These are phyloP conservation scores for Saprolegnia parasitica DNA, from an alignment of 352 stramenopile species.

Conservation along the genomic window DNA sequence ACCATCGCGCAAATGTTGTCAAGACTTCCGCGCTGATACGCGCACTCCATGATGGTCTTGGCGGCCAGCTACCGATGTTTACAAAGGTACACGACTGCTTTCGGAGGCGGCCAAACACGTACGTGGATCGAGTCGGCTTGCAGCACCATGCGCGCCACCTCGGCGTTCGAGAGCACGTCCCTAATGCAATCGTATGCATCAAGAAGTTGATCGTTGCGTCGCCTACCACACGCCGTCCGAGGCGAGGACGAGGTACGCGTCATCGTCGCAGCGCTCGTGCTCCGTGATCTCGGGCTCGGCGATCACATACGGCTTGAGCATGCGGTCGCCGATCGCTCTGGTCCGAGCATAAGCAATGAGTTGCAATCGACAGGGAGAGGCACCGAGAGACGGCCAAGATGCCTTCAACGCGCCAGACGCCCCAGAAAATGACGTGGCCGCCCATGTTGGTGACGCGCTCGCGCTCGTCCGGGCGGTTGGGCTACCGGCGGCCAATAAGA, in stretches of 20 bases:
- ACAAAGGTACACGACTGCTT: no score
- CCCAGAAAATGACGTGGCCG: conserved; percentile 87
- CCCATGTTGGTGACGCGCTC: conserved; percentile 84
- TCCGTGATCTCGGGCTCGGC: conserved; percentile 85
- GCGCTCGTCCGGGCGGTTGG: conserved; percentile 86
- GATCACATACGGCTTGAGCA: conserved; percentile 90
- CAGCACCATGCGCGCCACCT: conserved; percentile 68
- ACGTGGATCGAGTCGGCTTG: conserved; percentile 40
- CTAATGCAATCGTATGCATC: background rate
- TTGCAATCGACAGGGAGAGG: background rate
- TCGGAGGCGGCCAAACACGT: background rate
- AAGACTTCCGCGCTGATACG: conserved; percentile 74
- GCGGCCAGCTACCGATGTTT: conserved; percentile 60
- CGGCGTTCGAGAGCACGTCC: conserved; percentile 86
- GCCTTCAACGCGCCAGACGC: conserved; percentile 91
- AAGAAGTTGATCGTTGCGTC: background rate
- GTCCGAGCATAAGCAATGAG: background rate
- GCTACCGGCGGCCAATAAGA: conserved; percentile 30
- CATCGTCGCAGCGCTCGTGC: conserved; percentile 49
- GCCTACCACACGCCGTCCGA: conserved; percentile 84
- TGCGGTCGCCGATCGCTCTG: conserved; percentile 85
- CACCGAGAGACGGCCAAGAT: conserved; percentile 87
- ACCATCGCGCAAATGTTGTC: conserved; percentile 92
- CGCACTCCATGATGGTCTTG: conserved; percentile 79
- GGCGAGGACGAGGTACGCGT: conserved; percentile 84